Base-by-base conservation (phyloP, 441 rosid genomes). In the Manihot esculenta region DNA sequence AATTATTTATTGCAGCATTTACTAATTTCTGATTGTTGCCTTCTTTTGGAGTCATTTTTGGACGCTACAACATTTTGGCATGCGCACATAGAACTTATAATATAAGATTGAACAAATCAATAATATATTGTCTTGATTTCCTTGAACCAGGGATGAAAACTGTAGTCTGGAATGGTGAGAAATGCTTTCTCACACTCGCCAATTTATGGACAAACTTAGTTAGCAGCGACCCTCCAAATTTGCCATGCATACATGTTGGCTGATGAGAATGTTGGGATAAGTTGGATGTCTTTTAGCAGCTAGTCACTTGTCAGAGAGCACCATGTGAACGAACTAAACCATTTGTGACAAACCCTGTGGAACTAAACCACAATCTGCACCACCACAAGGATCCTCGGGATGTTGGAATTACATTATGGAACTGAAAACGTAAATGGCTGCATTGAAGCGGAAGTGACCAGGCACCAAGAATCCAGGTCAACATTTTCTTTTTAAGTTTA, bases 181-280 rank as follows among this genome's bases (percentile, higher is more conserved):
- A 74, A 54, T 89, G 78, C 80, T 85, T 89, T 67, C 74, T 86
- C 68, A 79, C 80, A 15, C 80, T 89, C 7, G 92, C 85, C 12
- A 91, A 91, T 78, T 72, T 91, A 62, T 89, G 94, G 97, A 86
- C 86, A 47, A 85, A 89, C 79, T 71, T 87, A 30, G 72, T 86
- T 45, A 78, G 81, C 68, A 74, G 4, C 1, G 71, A 81, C 50
- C 86, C 92, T 61, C 94, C 94, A 47, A 81, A 69, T 58, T 69
- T 86, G 83, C 84, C 87, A 0, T 38, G 30, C 54, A 33, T 81
- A 20, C 75, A 65, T 44, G 61, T 49, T 47, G 66, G 74, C 35
- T 82, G 73, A 81, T 21, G 42, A 53, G 33, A 59, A 69, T 64
- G 35, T 38, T 7, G 6, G 65, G 48, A 66, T 41, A 67, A 49